Evolutionary conservation across 2,329 filamentous ascomycete species (phyloP), one percentile per base, ranked within the genome.

Genomic region (Alternaria triticina): DNA sequence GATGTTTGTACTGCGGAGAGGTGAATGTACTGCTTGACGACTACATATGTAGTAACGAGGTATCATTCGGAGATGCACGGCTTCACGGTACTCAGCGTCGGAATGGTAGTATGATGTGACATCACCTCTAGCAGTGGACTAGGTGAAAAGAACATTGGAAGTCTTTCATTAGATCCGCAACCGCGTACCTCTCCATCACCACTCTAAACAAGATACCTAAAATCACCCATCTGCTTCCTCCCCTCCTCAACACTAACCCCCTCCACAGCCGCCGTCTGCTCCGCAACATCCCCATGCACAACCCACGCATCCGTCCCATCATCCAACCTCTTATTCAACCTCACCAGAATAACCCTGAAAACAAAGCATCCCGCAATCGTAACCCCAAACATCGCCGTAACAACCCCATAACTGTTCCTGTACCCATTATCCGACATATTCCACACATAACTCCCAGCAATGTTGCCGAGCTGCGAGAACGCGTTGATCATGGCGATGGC

Each of bases 321-420:
- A 57, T 79, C 75, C 22, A 79, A 65, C 64, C 73, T 65, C 75
- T 75, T 77, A 27, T 79, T 79, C 49, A 77, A 44, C 2, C 64
- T 57, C 25, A 72, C 49, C 30, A 79, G 36, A 25, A 79, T 72
- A 3, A 73, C 12, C 62, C 65, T 74, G 59, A 79, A 78, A 11
- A 74, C 57, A 22, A 64, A 74, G 62, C 84, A 88, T 6, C 86
- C 87, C 0, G 82, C 36, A 30, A 88, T 84, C 0, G 88, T 87
- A 44, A 88, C 69, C 4, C 86, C 87, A 70, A 89, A 90, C 88
- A 90, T 90, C 71, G 86, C 82, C 13, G 86, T 84, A 6, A 90
- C 88, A 60, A 90, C 88, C 5, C 87, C 88, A 70, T 90, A 90
- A 64, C 87, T 89, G 80, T 87, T 85, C 66, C 88, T 84, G 81